A percentile compares a stretch with the other conserved stretches of the same genome.
Conservation (phyloP, 2,329 filamentous ascomycete species). For the Kalmusia sp. region DNA sequence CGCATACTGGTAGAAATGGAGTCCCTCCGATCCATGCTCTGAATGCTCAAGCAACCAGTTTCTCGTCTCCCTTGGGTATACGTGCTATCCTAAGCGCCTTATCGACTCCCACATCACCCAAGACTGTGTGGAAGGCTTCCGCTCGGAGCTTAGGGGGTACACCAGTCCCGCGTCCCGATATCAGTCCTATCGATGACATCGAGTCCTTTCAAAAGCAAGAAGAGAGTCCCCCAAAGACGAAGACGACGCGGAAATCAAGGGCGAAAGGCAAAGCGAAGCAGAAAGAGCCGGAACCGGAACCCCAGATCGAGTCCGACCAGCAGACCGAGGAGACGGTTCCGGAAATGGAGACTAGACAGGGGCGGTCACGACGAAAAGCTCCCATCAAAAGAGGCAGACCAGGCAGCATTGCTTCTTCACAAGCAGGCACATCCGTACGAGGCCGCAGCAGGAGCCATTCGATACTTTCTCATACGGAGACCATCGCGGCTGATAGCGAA, state of each 20-base stretch:
- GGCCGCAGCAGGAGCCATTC: conserved; percentile 58
- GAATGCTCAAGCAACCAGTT: conserved; percentile 30
- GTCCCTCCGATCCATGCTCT: conserved; percentile 30
- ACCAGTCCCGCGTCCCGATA: conserved; percentile 28
- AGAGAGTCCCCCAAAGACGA: conserved; percentile 28
- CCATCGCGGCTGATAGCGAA: conserved; percentile 48
- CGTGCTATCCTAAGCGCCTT: conserved; percentile 34
- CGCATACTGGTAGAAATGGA: conserved; percentile 23
- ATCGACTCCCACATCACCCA: conserved; percentile 38
- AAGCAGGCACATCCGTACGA: conserved; percentile 52
- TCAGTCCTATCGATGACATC: conserved; percentile 39
- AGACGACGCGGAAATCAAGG: conserved; percentile 31
- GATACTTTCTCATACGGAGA: conserved; percentile 54
- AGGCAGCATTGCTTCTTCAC: conserved; percentile 56
- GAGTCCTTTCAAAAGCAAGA: conserved; percentile 22
- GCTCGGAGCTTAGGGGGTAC: conserved; percentile 20
- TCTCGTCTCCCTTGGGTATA: conserved; percentile 33
- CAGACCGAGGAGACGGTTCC: conserved; percentile 27
- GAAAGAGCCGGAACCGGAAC: conserved; percentile 23
- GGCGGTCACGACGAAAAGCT: conserved; percentile 39
- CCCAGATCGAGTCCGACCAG: conserved; percentile 11
- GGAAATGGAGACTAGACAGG: conserved; percentile 37
- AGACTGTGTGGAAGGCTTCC: conserved; percentile 38
- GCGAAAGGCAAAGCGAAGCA: conserved; percentile 36
- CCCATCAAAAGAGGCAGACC: conserved; percentile 37